Evolutionary conservation across 768 basidiomycete species (phyloP), one percentile per base, ranked within the genome.

Genomic region (Chalciporus pseudorubinellus): DNA sequence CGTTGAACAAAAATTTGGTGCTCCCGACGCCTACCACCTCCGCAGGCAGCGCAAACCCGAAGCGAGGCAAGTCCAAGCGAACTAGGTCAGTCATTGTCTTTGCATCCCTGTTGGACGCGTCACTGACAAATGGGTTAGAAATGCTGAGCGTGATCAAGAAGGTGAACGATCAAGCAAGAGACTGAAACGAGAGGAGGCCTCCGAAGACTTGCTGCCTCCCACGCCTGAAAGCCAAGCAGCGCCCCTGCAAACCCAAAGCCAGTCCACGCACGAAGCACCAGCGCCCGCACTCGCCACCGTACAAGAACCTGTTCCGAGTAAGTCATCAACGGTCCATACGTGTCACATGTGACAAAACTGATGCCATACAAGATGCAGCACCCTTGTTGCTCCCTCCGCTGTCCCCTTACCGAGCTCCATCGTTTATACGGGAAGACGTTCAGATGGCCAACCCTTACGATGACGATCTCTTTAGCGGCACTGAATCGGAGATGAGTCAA

Each of bases 401-500:
- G 6, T 36, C 13, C 34, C 18, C 45, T n/a, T 20, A 26, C 20
- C 19, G 44, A 4, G 4, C 38, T 22, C 26, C 34, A 36, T 36
- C 34, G 5, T 36, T 36, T 12, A 2, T 31, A 1, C 3, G 6
- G 14, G 34, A 36, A 36, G 16, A 16, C 4, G 6, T 36, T 8
- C 14, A 2, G 14, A 36, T 14, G n/a, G 28, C 24, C 42, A 34
- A 9, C 24, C 11, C 26, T 11, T 52, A 56, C 6, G 45, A 59
- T 29, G 12, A 28, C 19, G 45, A 40, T 12, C 50, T 59, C 14
- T 68, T 54, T 9, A 60, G 55, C 36, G 47, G 53, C 5, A 63
- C 61, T 4, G 58, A 62, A 45, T 61, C 62, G n/a, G 69, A 62
- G 28, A 56, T 55, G 56, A 57, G 56, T 1, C 55, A 66, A 21